phyloP scores from a whole-genome alignment of 1,284 basidiomycete genomes.

The Bondarzewia mesenterica region DNA sequence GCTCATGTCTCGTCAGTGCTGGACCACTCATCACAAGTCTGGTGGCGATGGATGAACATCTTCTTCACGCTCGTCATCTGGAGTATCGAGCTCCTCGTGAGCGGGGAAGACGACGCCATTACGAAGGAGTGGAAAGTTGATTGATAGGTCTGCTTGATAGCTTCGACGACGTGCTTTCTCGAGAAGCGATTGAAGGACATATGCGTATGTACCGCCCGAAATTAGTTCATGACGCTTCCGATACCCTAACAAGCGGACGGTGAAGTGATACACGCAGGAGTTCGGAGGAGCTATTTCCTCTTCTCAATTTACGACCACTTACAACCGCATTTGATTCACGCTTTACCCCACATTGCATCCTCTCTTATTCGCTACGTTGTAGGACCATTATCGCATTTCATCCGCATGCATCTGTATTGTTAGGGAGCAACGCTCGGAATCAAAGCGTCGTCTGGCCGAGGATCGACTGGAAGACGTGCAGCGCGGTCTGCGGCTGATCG shows the following conservation, averaged over 20 bases:
- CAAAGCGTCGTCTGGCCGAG: background rate
- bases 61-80: conserved; percentile 77
- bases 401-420: background rate
- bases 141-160: conserved; percentile 24
- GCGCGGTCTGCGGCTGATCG: background rate
- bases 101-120: conserved; percentile 64
- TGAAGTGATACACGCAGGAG: no score
- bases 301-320: no score
- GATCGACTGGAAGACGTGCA: conserved; percentile 1
- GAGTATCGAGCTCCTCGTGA: conserved; percentile 73
- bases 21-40: conserved; percentile 79
- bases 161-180: no score
- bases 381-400: no score
- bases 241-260: no score
- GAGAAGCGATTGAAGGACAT: no score
- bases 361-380: no score
- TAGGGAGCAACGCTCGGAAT: background rate
- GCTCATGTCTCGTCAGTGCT: conserved; percentile 41
- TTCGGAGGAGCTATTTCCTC: no score
- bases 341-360: no score
- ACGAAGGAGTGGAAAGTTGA: conserved; percentile 75
- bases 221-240: no score
- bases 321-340: no score
- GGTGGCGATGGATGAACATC: conserved; percentile 86
- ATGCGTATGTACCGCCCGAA: no score